phyloP scores from a whole-genome alignment of 768 basidiomycete species.

The Neoboletus subvelutipes region DNA sequence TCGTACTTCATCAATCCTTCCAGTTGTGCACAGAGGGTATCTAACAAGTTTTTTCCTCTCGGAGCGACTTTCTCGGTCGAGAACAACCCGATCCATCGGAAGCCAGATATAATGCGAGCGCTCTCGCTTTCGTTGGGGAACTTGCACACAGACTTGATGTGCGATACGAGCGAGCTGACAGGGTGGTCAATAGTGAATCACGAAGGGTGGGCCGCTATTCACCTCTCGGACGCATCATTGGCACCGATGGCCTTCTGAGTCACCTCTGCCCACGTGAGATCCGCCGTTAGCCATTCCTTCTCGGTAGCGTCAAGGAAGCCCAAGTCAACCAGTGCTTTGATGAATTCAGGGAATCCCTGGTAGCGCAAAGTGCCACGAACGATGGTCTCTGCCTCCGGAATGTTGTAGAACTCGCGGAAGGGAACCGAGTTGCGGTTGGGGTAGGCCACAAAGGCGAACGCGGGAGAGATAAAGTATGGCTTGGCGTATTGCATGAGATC shows the following conservation, averaged over 20 bases:
- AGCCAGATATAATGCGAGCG: constrained; percentile 79
- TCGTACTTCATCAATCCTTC: constrained; percentile 93
- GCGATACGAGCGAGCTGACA: constrained; percentile 65
- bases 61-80: constrained; percentile 61
- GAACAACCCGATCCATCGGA: constrained; percentile 94
- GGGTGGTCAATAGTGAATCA: constrained; percentile 1
- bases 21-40: constrained; percentile 88
- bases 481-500: constrained; percentile 90
- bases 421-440: constrained; percentile 93
- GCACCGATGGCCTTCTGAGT: constrained; percentile 74
- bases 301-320: constrained; percentile 79
- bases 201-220: constrained; percentile 1
- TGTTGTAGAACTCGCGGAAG: constrained; percentile 89
- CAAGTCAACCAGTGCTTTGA: constrained; percentile 80
- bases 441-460: constrained; percentile 94
- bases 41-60: constrained; percentile 77
- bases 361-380: constrained; percentile 92
- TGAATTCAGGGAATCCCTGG: constrained; percentile 96
- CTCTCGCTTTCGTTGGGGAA: constrained; percentile 75
- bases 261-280: constrained; percentile 81
- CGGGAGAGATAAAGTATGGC: constrained; percentile 93
- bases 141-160: constrained; percentile 64
- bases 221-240: constrained; percentile 69
- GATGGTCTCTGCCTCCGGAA: constrained; percentile 91
- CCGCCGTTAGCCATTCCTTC: constrained; percentile 76